These are phyloP conservation scores for Pseudogymnoascus sp. DNA, from an alignment of 2,329 filamentous ascomycete genomes.

Conservation along the genomic window DNA sequence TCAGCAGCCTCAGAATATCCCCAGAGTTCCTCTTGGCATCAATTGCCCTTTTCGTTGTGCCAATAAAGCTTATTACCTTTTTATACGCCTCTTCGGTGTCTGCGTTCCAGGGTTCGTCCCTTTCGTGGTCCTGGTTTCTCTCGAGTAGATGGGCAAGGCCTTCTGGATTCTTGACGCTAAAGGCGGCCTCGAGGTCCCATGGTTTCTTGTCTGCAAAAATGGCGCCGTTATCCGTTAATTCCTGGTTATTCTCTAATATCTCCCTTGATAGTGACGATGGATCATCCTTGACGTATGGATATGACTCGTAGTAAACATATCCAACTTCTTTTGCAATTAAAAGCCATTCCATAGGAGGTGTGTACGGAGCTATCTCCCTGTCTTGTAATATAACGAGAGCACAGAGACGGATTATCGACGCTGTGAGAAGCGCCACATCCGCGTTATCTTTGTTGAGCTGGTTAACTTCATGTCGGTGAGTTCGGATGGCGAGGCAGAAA, in stretches of 20 bases:
- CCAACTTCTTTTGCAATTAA: slow-evolving; percentile 14
- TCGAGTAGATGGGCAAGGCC: slow-evolving; percentile 10
- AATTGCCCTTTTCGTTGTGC: slow-evolving; percentile 13
- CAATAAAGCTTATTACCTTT: slow-evolving; percentile 17
- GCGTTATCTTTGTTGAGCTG: slow-evolving; percentile 16
- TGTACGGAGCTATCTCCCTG: slow-evolving; percentile 15
- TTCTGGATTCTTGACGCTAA: neutral
- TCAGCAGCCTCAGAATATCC: slow-evolving; percentile 13
- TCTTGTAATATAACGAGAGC: slow-evolving; percentile 19
- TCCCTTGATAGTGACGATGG: slow-evolving; percentile 12
- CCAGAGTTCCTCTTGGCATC: slow-evolving; percentile 8
- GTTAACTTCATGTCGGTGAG: slow-evolving; percentile 17
- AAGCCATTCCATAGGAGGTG: slow-evolving; percentile 19
- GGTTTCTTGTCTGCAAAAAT: slow-evolving; percentile 16
- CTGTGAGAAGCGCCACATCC: slow-evolving; percentile 19
- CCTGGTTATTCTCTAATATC: slow-evolving; percentile 13
- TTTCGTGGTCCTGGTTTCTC: slow-evolving; percentile 11
- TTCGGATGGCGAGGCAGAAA: slow-evolving; percentile 15
- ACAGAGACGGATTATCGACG: slow-evolving; percentile 14
- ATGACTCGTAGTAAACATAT: slow-evolving; percentile 15
- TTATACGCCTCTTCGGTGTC: slow-evolving; percentile 18
- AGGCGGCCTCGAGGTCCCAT: slow-evolving; percentile 6
- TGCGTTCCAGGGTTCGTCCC: slow-evolving; percentile 17
- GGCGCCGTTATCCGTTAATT: slow-evolving; percentile 1
- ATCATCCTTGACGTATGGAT: slow-evolving; percentile 15